These are phyloP conservation scores for bread wheat (Triticum aestivum) DNA, from an alignment of 176 grass and related monocot species.

Conservation along the genomic window DNA sequence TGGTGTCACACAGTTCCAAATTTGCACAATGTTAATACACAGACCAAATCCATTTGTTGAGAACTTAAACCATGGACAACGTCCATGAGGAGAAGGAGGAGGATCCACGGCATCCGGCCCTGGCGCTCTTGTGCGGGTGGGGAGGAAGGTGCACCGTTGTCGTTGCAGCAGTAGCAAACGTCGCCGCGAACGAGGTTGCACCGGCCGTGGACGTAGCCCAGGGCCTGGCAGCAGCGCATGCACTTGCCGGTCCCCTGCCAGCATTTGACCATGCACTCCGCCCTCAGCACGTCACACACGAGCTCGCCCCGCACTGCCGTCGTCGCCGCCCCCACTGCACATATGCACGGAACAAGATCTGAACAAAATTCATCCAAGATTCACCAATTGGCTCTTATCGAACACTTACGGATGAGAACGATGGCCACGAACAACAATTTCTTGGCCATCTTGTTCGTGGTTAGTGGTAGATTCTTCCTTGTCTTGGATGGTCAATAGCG, in stretches of 20 bases:
- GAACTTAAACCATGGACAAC: too few species aligned
- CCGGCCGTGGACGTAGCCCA: background rate
- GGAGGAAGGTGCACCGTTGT: background rate
- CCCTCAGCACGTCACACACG: background rate
- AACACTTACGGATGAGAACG: background rate
- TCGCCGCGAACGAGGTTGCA: background rate
- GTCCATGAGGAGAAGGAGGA: too few species aligned
- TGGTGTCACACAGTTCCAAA: too few species aligned
- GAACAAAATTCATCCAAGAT: background rate
- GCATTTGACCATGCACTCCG: background rate
- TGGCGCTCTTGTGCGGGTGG: too few species aligned
- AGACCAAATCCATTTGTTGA: too few species aligned
- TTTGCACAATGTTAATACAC: too few species aligned
- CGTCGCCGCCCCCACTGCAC: background rate
- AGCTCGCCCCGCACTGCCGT: background rate
- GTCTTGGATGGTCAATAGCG: background rate
- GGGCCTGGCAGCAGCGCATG: background rate
- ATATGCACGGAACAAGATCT: background rate
- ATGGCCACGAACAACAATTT: background rate
- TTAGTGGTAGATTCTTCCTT: background rate
- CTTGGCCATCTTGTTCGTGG: background rate
- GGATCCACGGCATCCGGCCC: background rate
- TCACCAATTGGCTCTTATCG: fast-evolving
- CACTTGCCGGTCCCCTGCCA: background rate
- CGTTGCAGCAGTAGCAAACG: background rate